A percentile compares a stretch with the other conserved stretches of the same genome.
Evolutionary conservation across 2,329 filamentous ascomycete genomes (phyloP).

Genomic region (Alternaria ventricosa): DNA sequence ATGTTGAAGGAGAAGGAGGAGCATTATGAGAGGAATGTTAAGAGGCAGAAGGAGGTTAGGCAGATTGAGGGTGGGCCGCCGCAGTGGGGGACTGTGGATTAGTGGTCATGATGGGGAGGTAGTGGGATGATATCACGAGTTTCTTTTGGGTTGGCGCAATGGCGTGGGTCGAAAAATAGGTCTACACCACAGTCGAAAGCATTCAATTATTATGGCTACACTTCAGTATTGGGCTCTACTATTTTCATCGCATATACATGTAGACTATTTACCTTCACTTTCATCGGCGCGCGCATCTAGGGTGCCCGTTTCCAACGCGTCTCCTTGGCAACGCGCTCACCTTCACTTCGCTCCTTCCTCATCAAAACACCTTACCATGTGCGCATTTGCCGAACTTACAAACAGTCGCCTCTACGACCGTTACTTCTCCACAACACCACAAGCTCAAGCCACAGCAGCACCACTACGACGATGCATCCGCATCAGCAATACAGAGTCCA

Average conservation of each 20-base stretch:
- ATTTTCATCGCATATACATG: not conserved
- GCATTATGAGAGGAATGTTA: constrained; percentile 41
- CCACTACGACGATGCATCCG: not conserved
- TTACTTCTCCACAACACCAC: too few species aligned
- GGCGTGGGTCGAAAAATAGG: not conserved
- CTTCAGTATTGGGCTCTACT: too few species aligned
- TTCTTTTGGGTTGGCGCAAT: not conserved
- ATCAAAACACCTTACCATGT: not conserved
- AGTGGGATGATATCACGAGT: not conserved
- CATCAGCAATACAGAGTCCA: fast-evolving
- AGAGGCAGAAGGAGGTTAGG: constrained; percentile 39
- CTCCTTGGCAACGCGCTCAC: not conserved
- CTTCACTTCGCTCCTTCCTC: not conserved
- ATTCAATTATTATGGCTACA: fast-evolving
- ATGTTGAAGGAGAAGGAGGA: constrained; percentile 44
- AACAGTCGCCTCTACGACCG: not conserved
- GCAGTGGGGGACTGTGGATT: constrained; percentile 42
- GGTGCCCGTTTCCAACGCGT: not conserved
- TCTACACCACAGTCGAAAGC: not conserved
- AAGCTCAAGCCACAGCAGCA: not conserved
- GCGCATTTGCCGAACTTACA: not conserved
- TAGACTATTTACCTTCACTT: not conserved
- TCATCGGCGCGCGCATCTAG: too few species aligned
- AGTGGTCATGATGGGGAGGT: not conserved
- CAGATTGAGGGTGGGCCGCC: constrained; percentile 34